These are phyloP conservation scores for Diaporthe sp. DNA, from an alignment of 2,329 filamentous ascomycete species.

Conservation along the genomic window DNA sequence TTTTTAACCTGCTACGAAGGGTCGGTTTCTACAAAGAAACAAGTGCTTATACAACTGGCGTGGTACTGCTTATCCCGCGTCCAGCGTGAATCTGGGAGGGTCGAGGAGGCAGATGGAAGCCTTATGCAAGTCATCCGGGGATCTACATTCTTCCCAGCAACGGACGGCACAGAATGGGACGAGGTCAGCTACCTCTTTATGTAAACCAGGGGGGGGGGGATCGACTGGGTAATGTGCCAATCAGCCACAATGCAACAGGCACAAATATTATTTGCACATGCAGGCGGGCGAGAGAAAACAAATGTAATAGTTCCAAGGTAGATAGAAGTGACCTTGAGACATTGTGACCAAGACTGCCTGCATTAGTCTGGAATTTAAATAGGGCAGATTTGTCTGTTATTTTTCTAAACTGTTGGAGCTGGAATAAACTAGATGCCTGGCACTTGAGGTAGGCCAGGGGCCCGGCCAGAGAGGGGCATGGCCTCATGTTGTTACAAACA, in stretches of 20 bases:
- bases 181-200: constrained; percentile 32
- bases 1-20: constrained; percentile 5
- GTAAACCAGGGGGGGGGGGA: not conserved
- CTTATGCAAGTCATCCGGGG: constrained; percentile 27
- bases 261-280: not conserved
- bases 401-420: constrained; percentile 2
- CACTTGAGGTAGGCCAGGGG: not conserved
- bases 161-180: constrained; percentile 22
- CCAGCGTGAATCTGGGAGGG: not conserved
- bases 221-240: not conserved
- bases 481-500: not conserved
- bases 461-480: not conserved
- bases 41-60: constrained; percentile 30
- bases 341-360: constrained; percentile 7
- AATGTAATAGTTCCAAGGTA: not conserved
- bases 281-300: not conserved
- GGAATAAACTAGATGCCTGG: not conserved
- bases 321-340: constrained; percentile 10
- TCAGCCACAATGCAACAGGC: not conserved
- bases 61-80: constrained; percentile 33
- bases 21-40: constrained; percentile 1
- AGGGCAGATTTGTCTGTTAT: not conserved
- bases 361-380: not conserved
- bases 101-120: constrained; percentile 22
- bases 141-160: constrained; percentile 23